phyloP scores from a whole-genome alignment of 768 basidiomycete species.

The Termitomyces sp. region DNA sequence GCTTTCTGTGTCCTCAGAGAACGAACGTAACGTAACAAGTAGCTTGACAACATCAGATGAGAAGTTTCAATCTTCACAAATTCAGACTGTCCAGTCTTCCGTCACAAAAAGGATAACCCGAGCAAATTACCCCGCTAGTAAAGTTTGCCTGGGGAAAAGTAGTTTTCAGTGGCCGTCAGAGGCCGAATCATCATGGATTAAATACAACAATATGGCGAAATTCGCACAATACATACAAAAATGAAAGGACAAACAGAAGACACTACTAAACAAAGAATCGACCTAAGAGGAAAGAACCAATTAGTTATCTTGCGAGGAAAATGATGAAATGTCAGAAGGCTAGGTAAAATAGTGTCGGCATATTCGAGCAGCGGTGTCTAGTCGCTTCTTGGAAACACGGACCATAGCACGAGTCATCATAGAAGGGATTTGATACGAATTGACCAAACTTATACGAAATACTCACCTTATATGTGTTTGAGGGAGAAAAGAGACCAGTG shows the following conservation, averaged over 20 bases:
- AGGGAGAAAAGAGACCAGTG: background rate
- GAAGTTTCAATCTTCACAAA: background rate
- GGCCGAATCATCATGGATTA: too few relatives aligned
- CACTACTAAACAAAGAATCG: background rate
- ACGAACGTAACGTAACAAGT: background rate
- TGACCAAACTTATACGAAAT: background rate
- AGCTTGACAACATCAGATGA: background rate
- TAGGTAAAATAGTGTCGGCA: slow-evolving; percentile 67
- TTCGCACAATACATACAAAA: background rate
- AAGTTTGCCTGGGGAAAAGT: too few relatives aligned
- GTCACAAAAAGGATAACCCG: background rate
- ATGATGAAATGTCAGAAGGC: slow-evolving; percentile 48
- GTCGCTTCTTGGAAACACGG: slow-evolving; percentile 91
- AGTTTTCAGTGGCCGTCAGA: too few relatives aligned
- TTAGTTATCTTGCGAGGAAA: background rate
- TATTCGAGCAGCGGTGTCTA: slow-evolving; percentile 73
- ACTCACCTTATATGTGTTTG: slow-evolving; percentile 5
- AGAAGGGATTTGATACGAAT: slow-evolving; percentile 20
- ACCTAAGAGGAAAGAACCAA: background rate
- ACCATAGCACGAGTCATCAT: slow-evolving; percentile 73
- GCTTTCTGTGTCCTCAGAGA: background rate
- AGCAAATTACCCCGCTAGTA: background rate
- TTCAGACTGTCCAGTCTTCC: background rate
- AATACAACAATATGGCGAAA: too few relatives aligned
- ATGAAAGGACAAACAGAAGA: background rate